Base-by-base conservation (phyloP, 805 yeast species). In the Candida rishiriensis region DNA sequence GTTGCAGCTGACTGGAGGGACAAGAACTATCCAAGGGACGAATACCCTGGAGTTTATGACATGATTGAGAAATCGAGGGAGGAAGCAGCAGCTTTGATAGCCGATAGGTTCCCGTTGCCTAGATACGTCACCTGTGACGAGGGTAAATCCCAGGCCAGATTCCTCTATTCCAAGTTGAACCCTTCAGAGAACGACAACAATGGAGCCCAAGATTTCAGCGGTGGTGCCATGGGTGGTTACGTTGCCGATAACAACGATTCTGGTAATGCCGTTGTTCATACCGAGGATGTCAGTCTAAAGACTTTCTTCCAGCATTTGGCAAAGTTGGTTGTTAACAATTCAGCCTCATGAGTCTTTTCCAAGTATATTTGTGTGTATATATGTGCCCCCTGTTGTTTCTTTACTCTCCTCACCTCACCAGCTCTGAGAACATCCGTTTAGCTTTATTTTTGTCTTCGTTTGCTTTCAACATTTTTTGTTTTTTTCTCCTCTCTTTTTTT, bases 111-210 rank as follows among this genome's bases (percentile, higher is more conserved):
- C 81, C 99, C 99, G 56, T 75, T 93, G 60, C 99, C 99, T 39
- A 80, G 99, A 68, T 93, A 91, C 61, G 90, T 93, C 55, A 96
- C 91, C 57, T 88, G 97, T 47, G 97, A 91, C 63, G 97, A 91
- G 57, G 98, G 99, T 57, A 97, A 97, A 44, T 90, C 97, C 13
- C 99, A 93, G 70, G 97, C 98, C 2, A 83, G 99, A 69, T 93
- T 93, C 75, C 75, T 93, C 66, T 81, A 88, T 66, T 88, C 97
- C 28, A 93, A 89, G 69, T 79, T 93, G 65, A 93, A 95, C 66
- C 99, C 99, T 34, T 85, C 96, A 38, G 88, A 86, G 51, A 83
- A 83, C 63, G 77, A 79, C 52, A 50, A 51, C 31, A 68, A 62
- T 21, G 72, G 70, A 38, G 18, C 38, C 13, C 69, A 66, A 32